Percentiles rank a stretch among this genome's conserved stretches.
phyloP scores from a whole-genome alignment of 805 yeast species.

The Hanseniaspora nectarophila region DNA sequence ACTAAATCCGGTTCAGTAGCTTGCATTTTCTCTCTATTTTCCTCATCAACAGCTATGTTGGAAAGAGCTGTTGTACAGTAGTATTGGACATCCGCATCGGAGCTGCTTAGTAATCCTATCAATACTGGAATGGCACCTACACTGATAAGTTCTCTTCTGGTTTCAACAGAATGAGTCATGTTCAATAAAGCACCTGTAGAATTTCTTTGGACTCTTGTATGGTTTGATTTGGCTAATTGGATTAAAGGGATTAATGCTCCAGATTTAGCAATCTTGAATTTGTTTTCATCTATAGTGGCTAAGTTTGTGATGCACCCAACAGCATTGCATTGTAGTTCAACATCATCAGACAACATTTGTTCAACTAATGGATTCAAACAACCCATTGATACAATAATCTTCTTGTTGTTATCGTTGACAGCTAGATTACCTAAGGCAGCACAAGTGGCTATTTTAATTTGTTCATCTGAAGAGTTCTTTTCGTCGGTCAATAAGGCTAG shows the following conservation, averaged over 20 bases:
- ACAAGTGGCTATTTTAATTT: constrained; percentile 96
- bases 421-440: constrained; percentile 98
- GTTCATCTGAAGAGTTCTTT: constrained; percentile 69
- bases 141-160: constrained; percentile 88
- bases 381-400: constrained; percentile 92
- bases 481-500: constrained; percentile 46
- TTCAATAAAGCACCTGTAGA: constrained; percentile 96
- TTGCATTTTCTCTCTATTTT: constrained; percentile 74
- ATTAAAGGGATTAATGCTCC: constrained; percentile 94
- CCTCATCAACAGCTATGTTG: constrained; percentile 92
- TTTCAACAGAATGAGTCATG: constrained; percentile 96
- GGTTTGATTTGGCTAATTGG: constrained; percentile 84
- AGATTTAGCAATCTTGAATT: constrained; percentile 86
- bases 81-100: constrained; percentile 94
- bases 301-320: constrained; percentile 97
- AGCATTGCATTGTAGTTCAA: constrained; percentile 97
- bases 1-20: constrained; percentile 89
- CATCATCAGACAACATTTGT: constrained; percentile 94
- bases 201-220: constrained; percentile 91
- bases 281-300: constrained; percentile 96
- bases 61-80: constrained; percentile 96
- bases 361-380: constrained; percentile 91
- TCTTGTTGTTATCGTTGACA: constrained; percentile 87
- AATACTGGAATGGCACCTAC: constrained; percentile 97
- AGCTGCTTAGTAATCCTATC: constrained; percentile 70